Evolutionary conservation across 2,329 filamentous ascomycete species (phyloP).

Genomic region (Ceratocystis papillata): DNA sequence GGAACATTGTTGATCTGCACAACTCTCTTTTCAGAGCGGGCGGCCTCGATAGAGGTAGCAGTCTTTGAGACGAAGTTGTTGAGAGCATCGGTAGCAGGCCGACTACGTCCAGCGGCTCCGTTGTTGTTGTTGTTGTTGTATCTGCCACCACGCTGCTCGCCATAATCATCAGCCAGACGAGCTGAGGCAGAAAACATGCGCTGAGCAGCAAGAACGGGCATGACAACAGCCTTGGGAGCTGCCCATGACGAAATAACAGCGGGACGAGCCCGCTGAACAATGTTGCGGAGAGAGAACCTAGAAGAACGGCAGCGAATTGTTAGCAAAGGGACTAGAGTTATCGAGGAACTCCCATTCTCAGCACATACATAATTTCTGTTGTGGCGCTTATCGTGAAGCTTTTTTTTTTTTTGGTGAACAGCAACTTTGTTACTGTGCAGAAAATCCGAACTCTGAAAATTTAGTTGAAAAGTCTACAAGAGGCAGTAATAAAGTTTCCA

Average conservation of each 20-base stretch:
- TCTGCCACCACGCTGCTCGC: neutral
- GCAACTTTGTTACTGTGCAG: neutral
- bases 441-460: neutral
- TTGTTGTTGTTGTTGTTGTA: conserved; percentile 14
- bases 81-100: conserved; percentile 7
- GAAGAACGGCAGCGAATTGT: neutral
- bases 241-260: conserved; percentile 15
- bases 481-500: neutral
- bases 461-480: neutral
- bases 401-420: neutral
- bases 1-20: conserved; percentile 17
- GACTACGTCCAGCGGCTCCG: neutral
- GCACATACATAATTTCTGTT: conserved; percentile 3
- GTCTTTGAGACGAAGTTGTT: conserved; percentile 22
- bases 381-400: neutral
- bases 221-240: conserved; percentile 2
- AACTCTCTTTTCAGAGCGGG: conserved; percentile 21
- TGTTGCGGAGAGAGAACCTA: conserved; percentile 22
- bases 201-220: conserved; percentile 3
- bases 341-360: neutral
- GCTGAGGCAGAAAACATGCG: conserved; percentile 19
- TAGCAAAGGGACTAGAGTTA: neutral
- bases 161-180: neutral
- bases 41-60: conserved; percentile 18
- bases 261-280: conserved; percentile 22